Conservation (phyloP, 1,284 basidiomycete genomes). For the Coriolopsis trogii region DNA sequence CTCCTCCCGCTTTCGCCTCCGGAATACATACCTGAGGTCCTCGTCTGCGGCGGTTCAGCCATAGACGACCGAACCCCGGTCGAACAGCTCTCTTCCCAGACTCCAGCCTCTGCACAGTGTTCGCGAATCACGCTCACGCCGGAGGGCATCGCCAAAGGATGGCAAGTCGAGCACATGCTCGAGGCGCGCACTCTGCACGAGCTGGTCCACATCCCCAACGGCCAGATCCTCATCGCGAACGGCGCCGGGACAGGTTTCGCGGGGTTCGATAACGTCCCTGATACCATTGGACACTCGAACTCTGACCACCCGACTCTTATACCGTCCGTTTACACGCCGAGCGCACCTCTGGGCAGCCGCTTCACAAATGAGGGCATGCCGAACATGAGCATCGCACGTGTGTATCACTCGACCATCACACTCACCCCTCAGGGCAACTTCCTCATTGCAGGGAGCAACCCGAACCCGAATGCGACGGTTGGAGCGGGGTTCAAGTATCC, state of each 20-base stretch:
- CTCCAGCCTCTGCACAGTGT: constrained; percentile 46
- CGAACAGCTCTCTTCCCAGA: constrained; percentile 39
- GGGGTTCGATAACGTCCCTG: constrained; percentile 39
- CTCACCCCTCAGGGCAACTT: constrained; percentile 47
- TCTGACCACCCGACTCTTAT: constrained; percentile 46
- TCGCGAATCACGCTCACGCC: constrained; percentile 25
- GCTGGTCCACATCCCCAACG: constrained; percentile 54
- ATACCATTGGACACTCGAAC: constrained; percentile 42
- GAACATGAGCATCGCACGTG: constrained; percentile 43
- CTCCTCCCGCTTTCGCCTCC: constrained; percentile 49
- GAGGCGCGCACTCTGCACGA: constrained; percentile 47
- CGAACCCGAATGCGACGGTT: constrained; percentile 42
- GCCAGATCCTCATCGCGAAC: constrained; percentile 51
- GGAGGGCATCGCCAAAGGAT: constrained; percentile 24
- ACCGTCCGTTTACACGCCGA: constrained; percentile 54
- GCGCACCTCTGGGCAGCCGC: constrained; percentile 44
- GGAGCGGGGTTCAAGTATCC: constrained; percentile 25
- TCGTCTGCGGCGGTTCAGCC: constrained; percentile 49
- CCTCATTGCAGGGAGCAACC: constrained; percentile 53
- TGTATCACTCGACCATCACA: constrained; percentile 49
- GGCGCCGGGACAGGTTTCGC: constrained; percentile 49
- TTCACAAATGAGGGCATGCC: constrained; percentile 49
- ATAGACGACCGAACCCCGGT: constrained; percentile 30
- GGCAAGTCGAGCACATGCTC: constrained; percentile 29
- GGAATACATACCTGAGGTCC: constrained; percentile 47